Base-by-base conservation (phyloP, 495 filamentous ascomycete genomes). In the Aspergillus sclerotiicarbonarius region DNA sequence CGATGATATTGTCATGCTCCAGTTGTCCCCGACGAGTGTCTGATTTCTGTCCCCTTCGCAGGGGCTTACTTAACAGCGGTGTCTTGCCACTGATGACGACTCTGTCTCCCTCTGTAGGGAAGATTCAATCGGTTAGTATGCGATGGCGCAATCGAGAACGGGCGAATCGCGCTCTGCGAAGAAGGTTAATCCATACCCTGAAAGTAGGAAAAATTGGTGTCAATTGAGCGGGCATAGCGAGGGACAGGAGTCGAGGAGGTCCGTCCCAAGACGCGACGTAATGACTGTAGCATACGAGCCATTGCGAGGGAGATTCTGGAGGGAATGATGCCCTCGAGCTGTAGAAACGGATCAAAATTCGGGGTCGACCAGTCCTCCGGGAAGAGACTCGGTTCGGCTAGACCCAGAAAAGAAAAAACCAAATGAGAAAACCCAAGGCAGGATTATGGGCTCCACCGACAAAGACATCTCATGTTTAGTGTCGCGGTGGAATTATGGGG, bases 1-100 rank as follows among this genome's bases (percentile, higher is more conserved):
- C 87, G 66, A 92, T 84, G 59, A 92, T 85, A 48, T 80, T 71
- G 53, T 80, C 69, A 62, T 90, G 87, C 0, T 64, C 31, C 43
- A 92, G 65, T 30, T 60, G 49, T 19, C 86, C 88, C 12, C 70
- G 67, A 39, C 79, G 75, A 8, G 76, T 75, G 10, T 82, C 65
- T 16, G 79, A 72, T 57, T 71, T 78, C 20, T 74, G 71, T 37
- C 71, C 76, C 9, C 52, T 62, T 29, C 64, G 73, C 41, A 90
- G 75, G 6, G 79, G 78, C 47, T 75, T 76, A 0, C 77, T 77
- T 46, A 90, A 72, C 31, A 71, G 62, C 3, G 82, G 78, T 10
- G 70, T 75, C 54, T 77, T 79, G 20, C 68, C 72, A 46, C 80
- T 77, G 43, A 89, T 60, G 20, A 88, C 61, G 15, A 81, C 82